These are phyloP conservation scores for Endogone sp. DNA, from an alignment of 192 early-diverging fungal species.

Conservation along the genomic window DNA sequence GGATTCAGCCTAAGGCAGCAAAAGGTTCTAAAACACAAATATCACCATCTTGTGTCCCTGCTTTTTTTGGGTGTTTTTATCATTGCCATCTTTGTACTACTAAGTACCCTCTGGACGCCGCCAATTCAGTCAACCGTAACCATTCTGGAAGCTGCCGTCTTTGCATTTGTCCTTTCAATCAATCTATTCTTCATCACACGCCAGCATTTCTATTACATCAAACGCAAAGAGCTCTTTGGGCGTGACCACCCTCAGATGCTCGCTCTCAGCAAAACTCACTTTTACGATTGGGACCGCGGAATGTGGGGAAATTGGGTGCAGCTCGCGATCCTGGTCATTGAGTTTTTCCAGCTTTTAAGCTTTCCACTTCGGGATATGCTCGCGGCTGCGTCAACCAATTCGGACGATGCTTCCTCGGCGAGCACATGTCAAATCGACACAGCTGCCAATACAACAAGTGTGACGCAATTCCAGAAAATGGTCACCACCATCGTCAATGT, in stretches of 20 bases:
- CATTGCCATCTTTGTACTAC: slow-evolving; percentile 20
- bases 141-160: slow-evolving; percentile 19
- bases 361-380: slow-evolving; percentile 73
- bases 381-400: not conserved
- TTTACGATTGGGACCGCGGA: slow-evolving; percentile 22
- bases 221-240: slow-evolving; percentile 26
- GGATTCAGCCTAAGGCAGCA: slow-evolving; percentile 17
- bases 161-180: slow-evolving; percentile 32
- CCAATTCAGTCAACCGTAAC: slow-evolving; percentile 3
- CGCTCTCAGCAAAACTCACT: slow-evolving; percentile 27
- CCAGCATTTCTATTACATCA: slow-evolving; percentile 27
- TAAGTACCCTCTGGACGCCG: slow-evolving; percentile 14
- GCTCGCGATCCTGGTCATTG: slow-evolving; percentile 62
- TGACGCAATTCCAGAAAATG: slow-evolving; percentile 40
- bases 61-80: slow-evolving; percentile 18
- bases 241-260: slow-evolving; percentile 28
- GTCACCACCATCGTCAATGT: slow-evolving; percentile 51
- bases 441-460: not conserved
- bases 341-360: slow-evolving; percentile 76
- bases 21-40: slow-evolving; percentile 19
- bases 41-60: slow-evolving; percentile 29
- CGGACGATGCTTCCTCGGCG: not conserved
- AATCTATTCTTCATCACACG: slow-evolving; percentile 32
- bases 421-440: not conserved
- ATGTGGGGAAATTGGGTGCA: slow-evolving; percentile 68